Base-by-base conservation (phyloP, 495 filamentous ascomycete species). In the Clohesyomyces aquaticus region DNA sequence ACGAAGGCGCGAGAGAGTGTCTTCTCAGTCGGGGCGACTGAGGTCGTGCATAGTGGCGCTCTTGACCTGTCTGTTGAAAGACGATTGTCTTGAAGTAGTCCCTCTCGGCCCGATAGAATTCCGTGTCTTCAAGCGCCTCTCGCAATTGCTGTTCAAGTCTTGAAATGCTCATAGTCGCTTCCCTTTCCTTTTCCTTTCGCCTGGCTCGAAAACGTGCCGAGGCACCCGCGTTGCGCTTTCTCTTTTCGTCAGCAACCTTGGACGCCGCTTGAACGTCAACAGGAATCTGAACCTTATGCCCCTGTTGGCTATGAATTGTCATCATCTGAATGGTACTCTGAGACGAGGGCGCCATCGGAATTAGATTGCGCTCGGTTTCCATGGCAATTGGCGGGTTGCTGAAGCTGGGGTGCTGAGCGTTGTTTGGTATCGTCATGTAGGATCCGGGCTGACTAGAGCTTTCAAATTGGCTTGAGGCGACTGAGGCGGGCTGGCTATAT, bases 191-290 rank as follows among this genome's bases (percentile, higher is more conserved):
- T 70, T 94, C 88, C 74, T 97, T 98, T 68, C 90, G 85, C 54
- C 93, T 83, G 71, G 89, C 86, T 56, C 94, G 87, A 69, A 98
- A 97, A 43, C 94, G 80, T 59, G 91, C 87, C 42, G 92, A 96
- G 8, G 94, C 94, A 46, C 90, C 91, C 52, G 95, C 96, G 73
- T 98, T 98, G 42, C 91, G 88, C 54, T 69, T 71, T 21, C 76
- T 71, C 59, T 78, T 78, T 56, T 78, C 76, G 46, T 78, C 75
- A 10, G 76, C 71, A 6, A 70, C 64, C 29, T 72, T 67, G 3
- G 76, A 78, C 2, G 75, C 76, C 3, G 73, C 75, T 55, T 74
- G 71, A 14, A 77, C 74, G 48, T 78, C 76, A 10, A 78, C 76
- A 1, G 76, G 76, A n/a, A 78, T 63, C 47, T 77, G 75, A 6